Conservation (phyloP, 2,329 filamentous ascomycete species). For the Colletotrichum ledebouriae region DNA sequence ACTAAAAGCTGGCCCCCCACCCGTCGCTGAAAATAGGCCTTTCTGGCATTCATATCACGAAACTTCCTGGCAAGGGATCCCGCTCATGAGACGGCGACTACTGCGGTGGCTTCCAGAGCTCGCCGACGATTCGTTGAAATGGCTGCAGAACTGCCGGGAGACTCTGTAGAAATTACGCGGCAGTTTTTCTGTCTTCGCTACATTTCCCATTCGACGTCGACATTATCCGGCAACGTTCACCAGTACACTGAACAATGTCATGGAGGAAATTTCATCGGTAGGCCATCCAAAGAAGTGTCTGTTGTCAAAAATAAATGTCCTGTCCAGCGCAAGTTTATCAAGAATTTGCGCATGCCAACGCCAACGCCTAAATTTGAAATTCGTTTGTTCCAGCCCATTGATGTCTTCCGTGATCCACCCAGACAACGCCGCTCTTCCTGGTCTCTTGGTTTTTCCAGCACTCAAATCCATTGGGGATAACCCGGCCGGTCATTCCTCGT, state of each 20-base stretch:
- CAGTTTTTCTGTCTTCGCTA: too few species aligned
- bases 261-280: too few species aligned
- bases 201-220: too few species aligned
- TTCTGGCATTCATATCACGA: background rate
- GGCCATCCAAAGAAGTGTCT: background rate
- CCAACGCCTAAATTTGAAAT: background rate
- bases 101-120: background rate
- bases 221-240: too few species aligned
- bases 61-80: background rate
- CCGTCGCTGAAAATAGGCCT: background rate
- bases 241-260: too few species aligned
- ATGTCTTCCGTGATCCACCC: background rate
- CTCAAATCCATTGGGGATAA: conserved; percentile 37
- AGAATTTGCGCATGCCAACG: conserved; percentile 7
- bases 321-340: conserved; percentile 17
- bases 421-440: background rate
- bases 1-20: background rate
- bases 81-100: background rate
- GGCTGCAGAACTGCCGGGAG: background rate
- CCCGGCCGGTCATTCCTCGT: conserved; percentile 19
- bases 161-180: background rate
- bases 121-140: background rate
- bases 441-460: background rate
- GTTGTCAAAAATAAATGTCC: background rate
- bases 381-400: background rate